Percentiles rank a stretch among this genome's conserved stretches.
These are phyloP conservation scores for Tetracladium setigerum DNA, from an alignment of 495 filamentous ascomycete genomes.

Conservation along the genomic window DNA sequence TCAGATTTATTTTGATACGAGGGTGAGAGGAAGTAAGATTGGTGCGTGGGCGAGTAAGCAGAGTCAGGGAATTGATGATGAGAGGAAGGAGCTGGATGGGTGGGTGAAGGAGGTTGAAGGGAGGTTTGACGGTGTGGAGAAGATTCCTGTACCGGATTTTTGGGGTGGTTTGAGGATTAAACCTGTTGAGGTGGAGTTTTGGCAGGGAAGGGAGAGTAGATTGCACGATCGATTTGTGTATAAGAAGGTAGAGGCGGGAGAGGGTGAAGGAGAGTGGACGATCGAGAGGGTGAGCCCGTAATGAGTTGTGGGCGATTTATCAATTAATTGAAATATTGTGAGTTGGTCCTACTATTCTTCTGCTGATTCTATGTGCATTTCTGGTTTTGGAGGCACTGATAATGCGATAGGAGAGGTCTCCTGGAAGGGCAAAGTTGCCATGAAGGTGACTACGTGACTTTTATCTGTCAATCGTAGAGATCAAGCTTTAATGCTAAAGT, in stretches of 20 bases:
- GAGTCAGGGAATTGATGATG: slow-evolving; percentile 41
- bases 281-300: slow-evolving; percentile 57
- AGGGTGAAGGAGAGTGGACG: slow-evolving; percentile 36
- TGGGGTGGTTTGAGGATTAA: slow-evolving; percentile 89
- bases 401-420: too few relatives aligned
- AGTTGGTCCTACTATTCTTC: too few relatives aligned
- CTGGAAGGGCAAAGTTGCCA: too few relatives aligned
- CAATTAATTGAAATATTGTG: too few relatives aligned
- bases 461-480: too few relatives aligned
- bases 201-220: slow-evolving; percentile 83
- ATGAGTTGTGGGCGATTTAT: not conserved
- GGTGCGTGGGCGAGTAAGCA: slow-evolving; percentile 93
- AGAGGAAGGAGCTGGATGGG: slow-evolving; percentile 41
- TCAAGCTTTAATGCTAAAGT: too few relatives aligned
- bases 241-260: slow-evolving; percentile 40
- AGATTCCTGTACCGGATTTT: slow-evolving; percentile 85
- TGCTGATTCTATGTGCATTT: too few relatives aligned
- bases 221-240: slow-evolving; percentile 93
- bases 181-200: slow-evolving; percentile 86
- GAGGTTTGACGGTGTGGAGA: slow-evolving; percentile 62
- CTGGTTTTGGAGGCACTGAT: too few relatives aligned
- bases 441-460: too few relatives aligned
- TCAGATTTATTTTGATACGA: slow-evolving; percentile 80
- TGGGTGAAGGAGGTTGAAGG: slow-evolving; percentile 64
- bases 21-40: slow-evolving; percentile 70